phyloP scores from a whole-genome alignment of 2,329 filamentous ascomycete genomes.

The Orbilia quercus region DNA sequence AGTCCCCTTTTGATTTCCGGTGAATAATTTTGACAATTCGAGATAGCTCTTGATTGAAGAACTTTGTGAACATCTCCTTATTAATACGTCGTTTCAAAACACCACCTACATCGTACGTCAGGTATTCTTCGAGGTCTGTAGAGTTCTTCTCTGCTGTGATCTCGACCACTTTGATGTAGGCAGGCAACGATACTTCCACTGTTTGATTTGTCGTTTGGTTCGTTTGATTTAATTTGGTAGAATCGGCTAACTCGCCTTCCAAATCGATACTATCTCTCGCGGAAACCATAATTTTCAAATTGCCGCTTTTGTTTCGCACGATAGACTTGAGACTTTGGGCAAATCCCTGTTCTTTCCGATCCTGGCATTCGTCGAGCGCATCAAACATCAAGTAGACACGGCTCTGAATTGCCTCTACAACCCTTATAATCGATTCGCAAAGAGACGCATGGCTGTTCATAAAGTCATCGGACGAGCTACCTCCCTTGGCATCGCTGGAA shows the following conservation, averaged over 20 bases:
- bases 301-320: neutral
- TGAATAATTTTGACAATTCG: conserved; percentile 37
- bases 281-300: conserved; percentile 25
- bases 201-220: no score
- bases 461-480: conserved; percentile 10
- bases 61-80: neutral
- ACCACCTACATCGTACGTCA: conserved; percentile 20
- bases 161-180: neutral
- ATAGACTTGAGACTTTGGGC: conserved; percentile 3
- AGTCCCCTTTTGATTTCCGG: conserved; percentile 36
- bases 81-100: conserved; percentile 33
- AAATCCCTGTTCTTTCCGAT: conserved; percentile 8
- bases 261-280: conserved; percentile 36
- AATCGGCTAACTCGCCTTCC: conserved; percentile 6
- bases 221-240: no score
- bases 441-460: conserved; percentile 11
- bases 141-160: conserved; percentile 35
- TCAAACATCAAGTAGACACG: conserved; percentile 40
- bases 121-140: conserved; percentile 18
- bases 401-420: conserved; percentile 11
- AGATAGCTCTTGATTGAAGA: conserved; percentile 31
- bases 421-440: conserved; percentile 4
- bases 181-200: no score
- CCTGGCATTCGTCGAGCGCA: conserved; percentile 32
- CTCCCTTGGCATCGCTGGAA: neutral